phyloP scores from a whole-genome alignment of 2,329 filamentous ascomycete species.

The Fusarium nurragi region DNA sequence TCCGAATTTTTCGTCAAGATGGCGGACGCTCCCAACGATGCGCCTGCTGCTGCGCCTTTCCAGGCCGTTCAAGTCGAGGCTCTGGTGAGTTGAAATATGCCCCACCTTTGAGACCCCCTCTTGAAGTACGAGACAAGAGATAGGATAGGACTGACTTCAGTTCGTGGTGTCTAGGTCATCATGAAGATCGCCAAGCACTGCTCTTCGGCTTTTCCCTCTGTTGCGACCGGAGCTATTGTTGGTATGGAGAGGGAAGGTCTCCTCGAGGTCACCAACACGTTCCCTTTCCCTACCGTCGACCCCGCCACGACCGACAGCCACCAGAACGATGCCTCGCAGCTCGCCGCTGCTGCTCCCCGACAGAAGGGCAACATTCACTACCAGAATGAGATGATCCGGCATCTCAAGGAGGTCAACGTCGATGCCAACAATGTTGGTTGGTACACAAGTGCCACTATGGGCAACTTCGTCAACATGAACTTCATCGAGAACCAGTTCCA shows the following conservation, averaged over 20 bases:
- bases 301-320: conserved; percentile 74
- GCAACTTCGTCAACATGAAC: conserved; percentile 94
- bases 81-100: conserved; percentile 70
- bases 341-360: conserved; percentile 87
- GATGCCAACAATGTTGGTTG: conserved; percentile 98
- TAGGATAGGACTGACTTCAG: conserved; percentile 31
- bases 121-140: conserved; percentile 32
- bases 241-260: conserved; percentile 87
- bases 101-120: conserved; percentile 48
- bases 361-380: conserved; percentile 90
- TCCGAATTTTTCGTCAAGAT: conserved; percentile 55
- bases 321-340: conserved; percentile 77
- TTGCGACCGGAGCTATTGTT: conserved; percentile 88
- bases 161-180: conserved; percentile 70
- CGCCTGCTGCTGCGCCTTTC: conserved; percentile 63
- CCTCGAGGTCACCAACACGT: conserved; percentile 93
- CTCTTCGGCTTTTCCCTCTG: conserved; percentile 85
- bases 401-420: conserved; percentile 95
- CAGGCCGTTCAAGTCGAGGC: conserved; percentile 94
- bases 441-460: conserved; percentile 99
- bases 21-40: conserved; percentile 69
- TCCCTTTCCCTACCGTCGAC: conserved; percentile 90
- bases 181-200: conserved; percentile 99
- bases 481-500: conserved; percentile 98
- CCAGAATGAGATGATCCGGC: conserved; percentile 96